A percentile compares a stretch with the other conserved stretches of the same genome.
phyloP scores from a whole-genome alignment of 805 yeast genomes.

The Starmerella cellae region DNA sequence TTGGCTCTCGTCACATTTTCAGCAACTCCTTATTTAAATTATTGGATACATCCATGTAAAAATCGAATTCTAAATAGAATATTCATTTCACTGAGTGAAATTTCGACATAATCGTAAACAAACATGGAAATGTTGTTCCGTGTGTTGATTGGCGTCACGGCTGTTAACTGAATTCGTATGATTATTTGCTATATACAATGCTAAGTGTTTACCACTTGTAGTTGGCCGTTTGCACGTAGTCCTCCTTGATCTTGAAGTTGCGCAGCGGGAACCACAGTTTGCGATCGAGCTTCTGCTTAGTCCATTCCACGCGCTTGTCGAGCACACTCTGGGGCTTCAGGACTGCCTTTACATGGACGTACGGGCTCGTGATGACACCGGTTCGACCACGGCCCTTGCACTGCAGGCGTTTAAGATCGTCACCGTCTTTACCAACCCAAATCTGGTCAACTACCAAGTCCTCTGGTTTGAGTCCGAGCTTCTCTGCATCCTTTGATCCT shows the following conservation, averaged over 20 bases:
- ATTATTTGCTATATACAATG: neutral
- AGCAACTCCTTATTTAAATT: no score
- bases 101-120: no score
- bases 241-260: slow-evolving; percentile 31
- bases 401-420: slow-evolving; percentile 56
- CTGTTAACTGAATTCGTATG: neutral
- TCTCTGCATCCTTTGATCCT: slow-evolving; percentile 57
- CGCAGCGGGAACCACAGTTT: slow-evolving; percentile 39
- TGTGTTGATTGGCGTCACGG: no score
- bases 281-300: slow-evolving; percentile 33
- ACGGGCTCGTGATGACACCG: slow-evolving; percentile 65
- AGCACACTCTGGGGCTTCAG: slow-evolving; percentile 49
- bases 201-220: slow-evolving; percentile 27
- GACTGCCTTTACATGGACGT: slow-evolving; percentile 68
- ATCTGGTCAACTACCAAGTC: slow-evolving; percentile 61
- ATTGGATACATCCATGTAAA: no score
- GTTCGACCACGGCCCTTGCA: slow-evolving; percentile 81
- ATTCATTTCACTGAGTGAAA: no score
- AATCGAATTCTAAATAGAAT: no score
- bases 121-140: no score
- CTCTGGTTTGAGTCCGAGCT: slow-evolving; percentile 44
- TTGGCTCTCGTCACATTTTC: no score
- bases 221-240: slow-evolving; percentile 23
- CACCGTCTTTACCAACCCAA: slow-evolving; percentile 88
- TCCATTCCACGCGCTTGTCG: slow-evolving; percentile 40